Conservation (phyloP, 2,329 filamentous ascomycete species). For the Fusarium devonianum region DNA sequence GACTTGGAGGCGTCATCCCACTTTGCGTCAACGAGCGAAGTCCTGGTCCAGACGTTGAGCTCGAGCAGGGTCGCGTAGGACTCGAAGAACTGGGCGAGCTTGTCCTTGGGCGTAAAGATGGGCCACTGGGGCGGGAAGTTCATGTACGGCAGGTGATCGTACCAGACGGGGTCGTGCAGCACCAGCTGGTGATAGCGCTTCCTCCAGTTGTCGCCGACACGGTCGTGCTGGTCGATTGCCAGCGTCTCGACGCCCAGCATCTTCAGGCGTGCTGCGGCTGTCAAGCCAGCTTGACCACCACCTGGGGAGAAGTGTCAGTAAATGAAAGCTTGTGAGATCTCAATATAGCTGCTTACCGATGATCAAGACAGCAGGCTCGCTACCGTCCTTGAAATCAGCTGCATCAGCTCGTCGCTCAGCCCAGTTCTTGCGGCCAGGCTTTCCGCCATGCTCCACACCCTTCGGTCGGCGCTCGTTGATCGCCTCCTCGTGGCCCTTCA, state of each 20-base stretch:
- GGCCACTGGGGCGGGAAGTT: conserved; percentile 71
- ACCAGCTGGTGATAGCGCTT: conserved; percentile 69
- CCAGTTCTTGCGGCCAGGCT: conserved; percentile 65
- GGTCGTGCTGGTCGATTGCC: conserved; percentile 64
- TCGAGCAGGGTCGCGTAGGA: conserved; percentile 70
- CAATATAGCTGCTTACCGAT: conserved; percentile 55
- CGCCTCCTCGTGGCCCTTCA: conserved; percentile 62
- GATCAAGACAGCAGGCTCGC: conserved; percentile 65
- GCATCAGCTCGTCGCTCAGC: conserved; percentile 59
- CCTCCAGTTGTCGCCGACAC: conserved; percentile 71
- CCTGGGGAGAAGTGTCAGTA: conserved; percentile 48
- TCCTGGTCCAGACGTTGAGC: conserved; percentile 70
- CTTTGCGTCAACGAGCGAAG: conserved; percentile 54
- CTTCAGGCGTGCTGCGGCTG: conserved; percentile 64
- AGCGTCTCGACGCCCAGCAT: conserved; percentile 63
- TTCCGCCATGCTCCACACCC: conserved; percentile 64
- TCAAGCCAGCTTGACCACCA: conserved; percentile 67
- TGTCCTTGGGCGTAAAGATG: conserved; percentile 75
- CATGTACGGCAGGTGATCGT: conserved; percentile 69
- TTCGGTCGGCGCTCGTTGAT: conserved; percentile 55
- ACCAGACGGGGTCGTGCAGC: conserved; percentile 72
- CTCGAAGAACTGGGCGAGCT: conserved; percentile 73
- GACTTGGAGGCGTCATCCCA: conserved; percentile 58
- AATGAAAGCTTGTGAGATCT: not conserved
- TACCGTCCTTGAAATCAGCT: conserved; percentile 53